A percentile compares a stretch with the other conserved stretches of the same genome.
These are phyloP conservation scores for Cylindrotheca closterium DNA, from an alignment of 108 stramenopile genomes.

Conservation along the genomic window DNA sequence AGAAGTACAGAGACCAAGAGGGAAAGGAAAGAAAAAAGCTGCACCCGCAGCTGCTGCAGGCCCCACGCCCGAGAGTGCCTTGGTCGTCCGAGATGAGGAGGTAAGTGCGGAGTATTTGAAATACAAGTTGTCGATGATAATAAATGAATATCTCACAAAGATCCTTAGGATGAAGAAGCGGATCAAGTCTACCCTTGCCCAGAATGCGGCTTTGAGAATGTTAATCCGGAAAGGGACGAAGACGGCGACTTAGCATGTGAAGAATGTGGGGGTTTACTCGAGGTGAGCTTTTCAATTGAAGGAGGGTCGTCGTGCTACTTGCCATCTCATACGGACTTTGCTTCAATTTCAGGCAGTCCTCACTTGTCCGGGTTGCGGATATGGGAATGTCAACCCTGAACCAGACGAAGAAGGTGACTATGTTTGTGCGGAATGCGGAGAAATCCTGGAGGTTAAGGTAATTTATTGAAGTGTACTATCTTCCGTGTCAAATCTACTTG, in stretches of 20 bases:
- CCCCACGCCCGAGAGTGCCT: too few relatives aligned
- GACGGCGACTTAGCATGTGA: slow-evolving; percentile 39
- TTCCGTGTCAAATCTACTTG: neutral
- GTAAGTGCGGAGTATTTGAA: too few relatives aligned
- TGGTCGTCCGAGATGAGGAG: neutral
- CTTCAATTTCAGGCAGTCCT: neutral
- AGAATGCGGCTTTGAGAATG: slow-evolving; percentile 27
- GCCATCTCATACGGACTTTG: neutral
- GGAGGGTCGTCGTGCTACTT: neutral
- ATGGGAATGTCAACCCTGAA: slow-evolving; percentile 31
- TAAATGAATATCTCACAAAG: neutral
- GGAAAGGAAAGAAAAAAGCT: slow-evolving; percentile 1
- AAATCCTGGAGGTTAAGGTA: slow-evolving; percentile 26
- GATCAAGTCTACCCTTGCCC: slow-evolving; percentile 13
- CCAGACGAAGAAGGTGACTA: slow-evolving; percentile 40
- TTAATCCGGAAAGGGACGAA: slow-evolving; percentile 25
- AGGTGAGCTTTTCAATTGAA: slow-evolving; percentile 4
- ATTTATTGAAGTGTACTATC: neutral
- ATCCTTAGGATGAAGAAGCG: neutral
- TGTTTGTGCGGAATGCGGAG: slow-evolving; percentile 33
- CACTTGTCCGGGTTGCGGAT: slow-evolving; percentile 27
- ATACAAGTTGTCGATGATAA: too few relatives aligned
- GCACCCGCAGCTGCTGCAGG: too few relatives aligned
- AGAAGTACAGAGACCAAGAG: neutral
- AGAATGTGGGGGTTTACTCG: slow-evolving; percentile 25